Conservation (phyloP, 805 yeast genomes). For the Sugiyamaella chiloensis region DNA sequence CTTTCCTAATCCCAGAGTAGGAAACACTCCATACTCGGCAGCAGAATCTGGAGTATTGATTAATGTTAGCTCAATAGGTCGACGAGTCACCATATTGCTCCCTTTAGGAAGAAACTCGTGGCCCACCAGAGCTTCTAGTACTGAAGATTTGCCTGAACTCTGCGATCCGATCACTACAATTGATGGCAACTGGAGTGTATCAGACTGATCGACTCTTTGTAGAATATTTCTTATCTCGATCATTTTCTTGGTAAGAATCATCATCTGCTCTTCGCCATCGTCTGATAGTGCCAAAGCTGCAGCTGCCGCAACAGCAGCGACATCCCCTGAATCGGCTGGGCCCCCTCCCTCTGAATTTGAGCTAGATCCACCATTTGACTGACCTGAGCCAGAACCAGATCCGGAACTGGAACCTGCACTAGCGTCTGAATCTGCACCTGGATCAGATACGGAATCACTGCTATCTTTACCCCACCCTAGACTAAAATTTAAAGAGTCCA, state of each 20-base stretch:
- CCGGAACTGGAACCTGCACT: slow-evolving; percentile 7
- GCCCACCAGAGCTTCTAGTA: slow-evolving; percentile 94
- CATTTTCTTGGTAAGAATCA: slow-evolving; percentile 91
- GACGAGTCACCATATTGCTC: slow-evolving; percentile 94
- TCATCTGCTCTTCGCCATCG: slow-evolving; percentile 64
- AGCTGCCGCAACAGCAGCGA: slow-evolving; percentile 56
- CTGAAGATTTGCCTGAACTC: slow-evolving; percentile 95
- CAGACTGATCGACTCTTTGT: slow-evolving; percentile 69
- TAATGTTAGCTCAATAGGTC: slow-evolving; percentile 93
- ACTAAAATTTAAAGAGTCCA: slow-evolving; percentile 37
- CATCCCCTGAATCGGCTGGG: slow-evolving; percentile 42
- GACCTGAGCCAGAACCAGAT: slow-evolving; percentile 32
- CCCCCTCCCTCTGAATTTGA: slow-evolving; percentile 25
- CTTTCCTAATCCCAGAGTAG: slow-evolving; percentile 77
- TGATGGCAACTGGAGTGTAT: slow-evolving; percentile 80
- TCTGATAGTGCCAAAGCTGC: slow-evolving; percentile 41
- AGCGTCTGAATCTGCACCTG: neutral
- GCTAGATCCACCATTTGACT: slow-evolving; percentile 32
- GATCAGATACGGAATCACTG: neutral
- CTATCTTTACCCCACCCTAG: slow-evolving; percentile 19
- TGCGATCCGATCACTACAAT: slow-evolving; percentile 98
- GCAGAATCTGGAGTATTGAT: slow-evolving; percentile 80
- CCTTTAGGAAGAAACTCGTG: slow-evolving; percentile 97
- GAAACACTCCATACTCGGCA: slow-evolving; percentile 89
- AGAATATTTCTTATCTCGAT: slow-evolving; percentile 86